Evolutionary conservation across 805 yeast species (phyloP).

Genomic region (Saccharomycopsis sp.): DNA sequence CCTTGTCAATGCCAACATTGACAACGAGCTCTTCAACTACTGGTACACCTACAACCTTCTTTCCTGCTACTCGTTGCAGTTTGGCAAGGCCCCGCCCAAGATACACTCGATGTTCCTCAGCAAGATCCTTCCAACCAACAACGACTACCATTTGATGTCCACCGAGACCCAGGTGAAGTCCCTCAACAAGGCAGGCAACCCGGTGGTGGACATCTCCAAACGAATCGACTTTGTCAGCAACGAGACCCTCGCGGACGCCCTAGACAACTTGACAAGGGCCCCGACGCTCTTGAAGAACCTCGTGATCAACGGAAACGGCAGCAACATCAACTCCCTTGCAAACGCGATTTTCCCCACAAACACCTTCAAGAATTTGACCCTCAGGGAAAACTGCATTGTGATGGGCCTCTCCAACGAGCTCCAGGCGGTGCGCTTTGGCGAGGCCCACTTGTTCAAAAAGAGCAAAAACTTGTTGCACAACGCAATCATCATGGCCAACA

Average conservation of each 20-base stretch:
- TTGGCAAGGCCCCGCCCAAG: slow-evolving; percentile 37
- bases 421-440: slow-evolving; percentile 23
- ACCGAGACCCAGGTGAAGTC: slow-evolving; percentile 14
- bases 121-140: slow-evolving; percentile 26
- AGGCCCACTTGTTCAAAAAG: slow-evolving; percentile 25
- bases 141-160: slow-evolving; percentile 22
- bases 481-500: slow-evolving; percentile 46
- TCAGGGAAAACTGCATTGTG: slow-evolving; percentile 19
- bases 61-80: slow-evolving; percentile 36
- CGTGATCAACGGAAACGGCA: slow-evolving; percentile 27
- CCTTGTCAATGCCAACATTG: slow-evolving; percentile 17
- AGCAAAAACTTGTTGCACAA: slow-evolving; percentile 42
- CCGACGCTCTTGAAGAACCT: slow-evolving; percentile 29
- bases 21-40: slow-evolving; percentile 25
- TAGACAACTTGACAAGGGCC: slow-evolving; percentile 11
- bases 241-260: slow-evolving; percentile 20
- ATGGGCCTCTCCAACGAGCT: slow-evolving; percentile 26
- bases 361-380: slow-evolving; percentile 22
- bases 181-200: slow-evolving; percentile 20
- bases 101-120: slow-evolving; percentile 28
- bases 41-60: slow-evolving; percentile 46
- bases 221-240: slow-evolving; percentile 25
- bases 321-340: slow-evolving; percentile 18
- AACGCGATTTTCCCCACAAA: slow-evolving; percentile 27
- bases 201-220: slow-evolving; percentile 21